Percentiles rank a stretch among this genome's conserved stretches.
These are phyloP conservation scores for Durusdinium trenchii DNA, from an alignment of 73 alveolate genomes.

Conservation along the genomic window DNA sequence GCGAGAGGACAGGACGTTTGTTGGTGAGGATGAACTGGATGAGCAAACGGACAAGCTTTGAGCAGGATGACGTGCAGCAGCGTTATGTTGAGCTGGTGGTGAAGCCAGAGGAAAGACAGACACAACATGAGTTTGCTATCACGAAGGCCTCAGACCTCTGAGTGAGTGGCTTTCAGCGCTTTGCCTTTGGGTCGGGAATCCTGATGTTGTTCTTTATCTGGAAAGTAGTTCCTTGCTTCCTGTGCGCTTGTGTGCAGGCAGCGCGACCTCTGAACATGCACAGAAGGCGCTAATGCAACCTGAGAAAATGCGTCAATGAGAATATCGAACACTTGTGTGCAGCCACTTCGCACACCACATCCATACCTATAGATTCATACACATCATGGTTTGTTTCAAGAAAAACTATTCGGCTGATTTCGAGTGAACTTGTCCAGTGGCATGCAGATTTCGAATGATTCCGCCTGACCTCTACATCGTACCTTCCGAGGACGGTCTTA, in stretches of 20 bases:
- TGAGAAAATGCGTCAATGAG: no score
- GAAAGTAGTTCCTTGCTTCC: background rate
- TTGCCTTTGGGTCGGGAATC: background rate
- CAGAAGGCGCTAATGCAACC: no score
- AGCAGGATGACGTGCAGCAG: slow-evolving; percentile 84
- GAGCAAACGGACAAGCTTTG: no score
- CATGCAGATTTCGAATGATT: slow-evolving; percentile 81
- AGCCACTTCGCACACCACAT: no score
- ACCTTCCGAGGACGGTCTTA: slow-evolving; percentile 66
- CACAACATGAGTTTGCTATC: slow-evolving; percentile 74
- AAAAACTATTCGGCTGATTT: no score
- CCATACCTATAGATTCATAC: no score
- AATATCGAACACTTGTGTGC: no score
- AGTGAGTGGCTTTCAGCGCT: background rate
- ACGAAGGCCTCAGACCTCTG: no score
- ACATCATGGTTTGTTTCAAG: no score
- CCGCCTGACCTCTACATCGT: slow-evolving; percentile 91
- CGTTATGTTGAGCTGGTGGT: slow-evolving; percentile 85
- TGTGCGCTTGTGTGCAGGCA: background rate
- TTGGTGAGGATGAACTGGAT: background rate
- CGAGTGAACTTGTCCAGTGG: no score
- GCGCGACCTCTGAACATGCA: slow-evolving; percentile 87
- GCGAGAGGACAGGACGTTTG: slow-evolving; percentile 53
- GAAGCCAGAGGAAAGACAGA: background rate
- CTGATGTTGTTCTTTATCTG: background rate